phyloP scores from a whole-genome alignment of 495 filamentous ascomycete genomes.

The Endocarpon pusillum region DNA sequence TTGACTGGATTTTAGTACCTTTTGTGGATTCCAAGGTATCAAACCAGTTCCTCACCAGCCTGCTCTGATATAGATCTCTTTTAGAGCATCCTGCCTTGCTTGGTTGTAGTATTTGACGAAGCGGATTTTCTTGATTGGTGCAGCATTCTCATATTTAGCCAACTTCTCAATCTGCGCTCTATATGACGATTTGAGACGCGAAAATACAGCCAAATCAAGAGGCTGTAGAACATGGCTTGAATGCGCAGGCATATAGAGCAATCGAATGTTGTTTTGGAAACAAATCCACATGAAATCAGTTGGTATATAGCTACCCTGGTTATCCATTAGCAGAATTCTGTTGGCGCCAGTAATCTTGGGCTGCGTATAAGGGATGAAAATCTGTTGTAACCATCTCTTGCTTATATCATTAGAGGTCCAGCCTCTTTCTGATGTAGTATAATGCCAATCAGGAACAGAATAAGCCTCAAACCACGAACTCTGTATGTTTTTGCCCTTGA shows the following conservation, averaged over 20 bases:
- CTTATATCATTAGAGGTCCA: background rate
- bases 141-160: background rate
- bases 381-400: background rate
- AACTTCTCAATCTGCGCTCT: background rate
- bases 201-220: background rate
- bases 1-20: background rate
- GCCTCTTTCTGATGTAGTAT: background rate
- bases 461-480: background rate
- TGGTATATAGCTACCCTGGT: background rate
- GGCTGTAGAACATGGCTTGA: background rate
- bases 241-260: background rate
- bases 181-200: background rate
- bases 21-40: background rate
- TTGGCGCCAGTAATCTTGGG: background rate
- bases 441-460: background rate
- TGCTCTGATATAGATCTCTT: background rate
- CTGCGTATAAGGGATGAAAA: background rate
- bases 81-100: background rate
- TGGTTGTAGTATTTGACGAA: background rate
- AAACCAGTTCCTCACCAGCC: background rate
- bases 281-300: background rate
- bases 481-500: background rate
- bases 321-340: background rate
- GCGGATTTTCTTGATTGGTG: background rate
- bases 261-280: background rate